A percentile compares a stretch with the other conserved stretches of the same genome.
Evolutionary conservation across 208 protist genomes (phyloP).

Genomic region (Trypanosoma scelopori): DNA sequence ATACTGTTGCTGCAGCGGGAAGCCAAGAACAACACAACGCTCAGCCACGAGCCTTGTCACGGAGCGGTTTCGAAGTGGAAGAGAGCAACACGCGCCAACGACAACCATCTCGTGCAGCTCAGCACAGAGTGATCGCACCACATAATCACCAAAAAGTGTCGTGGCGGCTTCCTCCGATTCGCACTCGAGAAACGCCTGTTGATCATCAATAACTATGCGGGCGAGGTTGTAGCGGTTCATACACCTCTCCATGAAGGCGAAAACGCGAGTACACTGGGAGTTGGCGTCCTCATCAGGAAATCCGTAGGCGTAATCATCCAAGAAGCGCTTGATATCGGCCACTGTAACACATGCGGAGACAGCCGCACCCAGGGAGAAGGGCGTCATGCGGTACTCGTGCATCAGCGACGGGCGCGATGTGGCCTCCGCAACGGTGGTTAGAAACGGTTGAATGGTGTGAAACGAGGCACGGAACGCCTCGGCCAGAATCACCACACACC

Average conservation of each 20-base stretch:
- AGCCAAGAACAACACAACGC: constrained; percentile 70
- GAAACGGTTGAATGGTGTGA: constrained; percentile 35
- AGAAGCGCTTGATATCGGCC: constrained; percentile 85
- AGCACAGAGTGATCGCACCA: constrained; percentile 49
- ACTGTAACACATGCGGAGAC: constrained; percentile 93
- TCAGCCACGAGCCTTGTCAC: constrained; percentile 65
- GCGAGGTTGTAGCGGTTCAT: constrained; percentile 83
- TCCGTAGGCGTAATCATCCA: constrained; percentile 85
- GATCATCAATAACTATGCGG: constrained; percentile 64
- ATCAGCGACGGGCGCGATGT: constrained; percentile 92
- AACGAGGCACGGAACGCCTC: constrained; percentile 75
- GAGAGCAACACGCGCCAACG: constrained; percentile 27
- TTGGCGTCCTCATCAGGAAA: constrained; percentile 23
- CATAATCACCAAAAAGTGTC: constrained; percentile 46
- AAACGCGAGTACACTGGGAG: constrained; percentile 24
- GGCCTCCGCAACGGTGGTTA: constrained; percentile 93
- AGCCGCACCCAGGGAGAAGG: constrained; percentile 97
- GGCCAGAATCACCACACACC: constrained; percentile 62
- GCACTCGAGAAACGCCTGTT: constrained; percentile 70
- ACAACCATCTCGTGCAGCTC: constrained; percentile 41
- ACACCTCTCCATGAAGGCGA: constrained; percentile 62
- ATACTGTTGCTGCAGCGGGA: constrained; percentile 86
- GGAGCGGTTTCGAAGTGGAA: constrained; percentile 58
- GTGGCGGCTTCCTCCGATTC: constrained; percentile 48
- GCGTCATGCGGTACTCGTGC: constrained; percentile 97